A percentile compares a stretch with the other conserved stretches of the same genome.
phyloP scores from a whole-genome alignment of 495 filamentous ascomycete genomes.

The Xeromyces bisporus region DNA sequence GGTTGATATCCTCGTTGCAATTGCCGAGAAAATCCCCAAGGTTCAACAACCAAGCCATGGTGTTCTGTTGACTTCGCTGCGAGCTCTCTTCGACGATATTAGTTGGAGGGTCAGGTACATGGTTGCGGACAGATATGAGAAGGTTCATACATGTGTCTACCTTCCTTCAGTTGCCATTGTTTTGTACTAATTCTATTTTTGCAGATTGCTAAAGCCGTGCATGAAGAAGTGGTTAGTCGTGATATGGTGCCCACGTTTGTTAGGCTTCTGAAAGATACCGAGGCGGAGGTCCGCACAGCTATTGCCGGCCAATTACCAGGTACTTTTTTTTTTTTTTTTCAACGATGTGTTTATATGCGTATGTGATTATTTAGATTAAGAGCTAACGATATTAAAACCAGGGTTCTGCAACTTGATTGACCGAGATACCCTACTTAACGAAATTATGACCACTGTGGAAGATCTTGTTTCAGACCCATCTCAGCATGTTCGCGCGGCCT shows the following conservation, averaged over 20 bases:
- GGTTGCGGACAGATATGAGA: slow-evolving; percentile 97
- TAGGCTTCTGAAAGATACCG: slow-evolving; percentile 89
- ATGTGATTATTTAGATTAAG: neutral
- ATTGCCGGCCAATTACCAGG: slow-evolving; percentile 94
- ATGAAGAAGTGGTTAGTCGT: slow-evolving; percentile 85
- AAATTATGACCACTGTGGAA: slow-evolving; percentile 93
- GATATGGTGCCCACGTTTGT: slow-evolving; percentile 95
- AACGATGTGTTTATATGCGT: too few species aligned
- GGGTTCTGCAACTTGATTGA: slow-evolving; percentile 87
- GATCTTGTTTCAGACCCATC: slow-evolving; percentile 90
- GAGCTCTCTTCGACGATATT: slow-evolving; percentile 92
- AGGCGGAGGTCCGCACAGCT: slow-evolving; percentile 93
- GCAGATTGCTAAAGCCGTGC: slow-evolving; percentile 93
- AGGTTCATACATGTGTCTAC: too few species aligned
- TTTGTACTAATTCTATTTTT: slow-evolving; percentile 9
- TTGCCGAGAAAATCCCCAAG: slow-evolving; percentile 93
- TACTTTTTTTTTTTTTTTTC: slow-evolving; percentile 30
- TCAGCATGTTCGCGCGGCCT: slow-evolving; percentile 87
- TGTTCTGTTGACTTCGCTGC: slow-evolving; percentile 72
- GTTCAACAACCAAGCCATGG: slow-evolving; percentile 95
- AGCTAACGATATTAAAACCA: slow-evolving; percentile 17
- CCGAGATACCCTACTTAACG: slow-evolving; percentile 71
- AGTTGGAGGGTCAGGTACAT: slow-evolving; percentile 98
- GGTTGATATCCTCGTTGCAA: slow-evolving; percentile 88
- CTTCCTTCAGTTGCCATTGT: too few species aligned